Conservation (phyloP, 768 basidiomycete species). For the Tylopilus sp. region DNA sequence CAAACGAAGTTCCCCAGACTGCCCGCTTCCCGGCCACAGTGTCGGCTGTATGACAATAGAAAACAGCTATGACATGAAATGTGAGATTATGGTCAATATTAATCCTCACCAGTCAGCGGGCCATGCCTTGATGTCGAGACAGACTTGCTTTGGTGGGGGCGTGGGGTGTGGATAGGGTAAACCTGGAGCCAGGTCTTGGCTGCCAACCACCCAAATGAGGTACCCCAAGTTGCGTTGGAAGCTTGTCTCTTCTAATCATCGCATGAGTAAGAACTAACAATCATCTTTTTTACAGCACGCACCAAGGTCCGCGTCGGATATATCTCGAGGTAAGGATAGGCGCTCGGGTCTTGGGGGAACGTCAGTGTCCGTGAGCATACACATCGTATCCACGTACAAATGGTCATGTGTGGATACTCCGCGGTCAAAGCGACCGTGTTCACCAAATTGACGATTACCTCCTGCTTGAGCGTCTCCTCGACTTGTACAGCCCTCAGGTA, state of each 20-base stretch:
- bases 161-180: constrained; percentile 14
- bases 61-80: constrained; percentile 34
- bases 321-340: constrained; percentile 40
- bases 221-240: constrained; percentile 9
- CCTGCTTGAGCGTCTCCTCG: constrained; percentile 51
- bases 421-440: constrained; percentile 5
- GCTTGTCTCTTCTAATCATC: constrained; percentile 4
- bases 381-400: constrained; percentile 23
- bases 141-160: neutral
- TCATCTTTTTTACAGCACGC: neutral
- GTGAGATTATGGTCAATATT: neutral
- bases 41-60: constrained; percentile 37
- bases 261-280: neutral
- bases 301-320: constrained; percentile 32
- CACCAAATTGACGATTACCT: constrained; percentile 1
- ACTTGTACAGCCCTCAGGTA: constrained; percentile 34
- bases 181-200: constrained; percentile 18
- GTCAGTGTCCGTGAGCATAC: constrained; percentile 7
- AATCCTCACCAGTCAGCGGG: constrained; percentile 1
- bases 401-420: constrained; percentile 25
- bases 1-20: constrained; percentile 31
- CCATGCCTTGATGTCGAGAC: neutral
- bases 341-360: constrained; percentile 34
- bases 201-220: constrained; percentile 20
- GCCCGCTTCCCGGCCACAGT: constrained; percentile 40